These are phyloP conservation scores for Starmerella davenportii DNA, from an alignment of 805 yeast genomes.

Conservation along the genomic window DNA sequence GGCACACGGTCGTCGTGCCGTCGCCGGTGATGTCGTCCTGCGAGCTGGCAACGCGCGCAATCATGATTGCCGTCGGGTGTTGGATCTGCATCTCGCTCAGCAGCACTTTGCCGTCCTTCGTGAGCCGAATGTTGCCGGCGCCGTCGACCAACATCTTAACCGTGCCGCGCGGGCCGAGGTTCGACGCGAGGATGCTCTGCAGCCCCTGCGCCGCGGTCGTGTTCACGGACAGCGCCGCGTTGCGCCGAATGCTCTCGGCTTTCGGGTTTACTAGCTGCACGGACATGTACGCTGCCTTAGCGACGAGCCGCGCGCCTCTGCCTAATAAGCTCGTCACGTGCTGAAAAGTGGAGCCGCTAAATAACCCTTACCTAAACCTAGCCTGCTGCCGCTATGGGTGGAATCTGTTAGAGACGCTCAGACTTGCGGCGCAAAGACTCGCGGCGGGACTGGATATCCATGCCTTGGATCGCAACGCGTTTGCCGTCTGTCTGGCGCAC, in stretches of 20 bases:
- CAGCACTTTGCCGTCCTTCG: slow-evolving; percentile 91
- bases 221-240: slow-evolving; percentile 89
- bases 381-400: too few species aligned
- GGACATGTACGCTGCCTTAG: slow-evolving; percentile 12
- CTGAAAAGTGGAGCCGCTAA: too few species aligned
- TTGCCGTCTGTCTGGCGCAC: too few species aligned
- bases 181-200: slow-evolving; percentile 78
- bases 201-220: slow-evolving; percentile 93
- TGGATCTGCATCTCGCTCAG: slow-evolving; percentile 93
- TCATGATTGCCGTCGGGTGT: slow-evolving; percentile 75
- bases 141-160: slow-evolving; percentile 93
- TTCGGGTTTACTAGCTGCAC: slow-evolving; percentile 86
- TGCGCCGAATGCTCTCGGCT: slow-evolving; percentile 90
- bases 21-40: slow-evolving; percentile 99
- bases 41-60: slow-evolving; percentile 91
- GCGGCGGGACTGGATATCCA: neutral
- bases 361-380: too few species aligned
- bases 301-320: neutral
- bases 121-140: slow-evolving; percentile 82
- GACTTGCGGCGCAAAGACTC: neutral
- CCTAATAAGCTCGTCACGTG: too few species aligned
- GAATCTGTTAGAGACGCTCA: too few species aligned
- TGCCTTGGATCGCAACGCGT: too few species aligned
- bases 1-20: slow-evolving; percentile 90
- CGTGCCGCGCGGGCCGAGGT: slow-evolving; percentile 94